Evolutionary conservation across 352 stramenopile species (phyloP).

Genomic region (Globisporangium rhizosaccharum): DNA sequence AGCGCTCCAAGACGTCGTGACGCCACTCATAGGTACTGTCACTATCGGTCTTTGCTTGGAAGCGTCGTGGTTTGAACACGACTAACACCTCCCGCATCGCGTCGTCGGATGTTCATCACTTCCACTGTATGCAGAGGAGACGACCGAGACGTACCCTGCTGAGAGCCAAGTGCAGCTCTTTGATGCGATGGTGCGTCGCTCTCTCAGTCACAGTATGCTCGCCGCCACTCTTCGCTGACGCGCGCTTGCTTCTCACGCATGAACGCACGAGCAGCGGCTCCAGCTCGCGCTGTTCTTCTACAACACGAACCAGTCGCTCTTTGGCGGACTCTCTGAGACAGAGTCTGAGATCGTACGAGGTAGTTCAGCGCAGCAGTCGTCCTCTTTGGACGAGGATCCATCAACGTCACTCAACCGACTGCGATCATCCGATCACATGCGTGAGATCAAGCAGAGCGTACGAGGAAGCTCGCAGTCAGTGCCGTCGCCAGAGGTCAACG

Average conservation of each 20-base stretch:
- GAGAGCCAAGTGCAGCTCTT: constrained; percentile 46
- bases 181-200: constrained; percentile 44
- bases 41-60: no score
- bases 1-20: constrained; percentile 29
- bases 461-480: not conserved
- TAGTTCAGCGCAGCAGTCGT: constrained; percentile 6
- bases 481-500: not conserved
- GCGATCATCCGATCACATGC: not conserved
- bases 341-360: constrained; percentile 46
- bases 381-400: not conserved
- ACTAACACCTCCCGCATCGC: not conserved
- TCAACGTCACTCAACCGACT: not conserved
- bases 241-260: constrained; percentile 2
- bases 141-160: constrained; percentile 24
- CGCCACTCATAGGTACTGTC: constrained; percentile 31
- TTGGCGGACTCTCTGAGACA: constrained; percentile 35
- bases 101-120: not conserved
- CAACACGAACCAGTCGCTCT: constrained; percentile 49
- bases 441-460: not conserved
- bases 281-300: constrained; percentile 76
- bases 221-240: not conserved
- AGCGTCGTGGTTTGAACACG: no score
- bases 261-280: constrained; percentile 27
- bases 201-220: not conserved
- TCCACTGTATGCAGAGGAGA: constrained; percentile 24